Conservation (phyloP, 306 rosid genomes). For the Mimosa bimucronata region DNA sequence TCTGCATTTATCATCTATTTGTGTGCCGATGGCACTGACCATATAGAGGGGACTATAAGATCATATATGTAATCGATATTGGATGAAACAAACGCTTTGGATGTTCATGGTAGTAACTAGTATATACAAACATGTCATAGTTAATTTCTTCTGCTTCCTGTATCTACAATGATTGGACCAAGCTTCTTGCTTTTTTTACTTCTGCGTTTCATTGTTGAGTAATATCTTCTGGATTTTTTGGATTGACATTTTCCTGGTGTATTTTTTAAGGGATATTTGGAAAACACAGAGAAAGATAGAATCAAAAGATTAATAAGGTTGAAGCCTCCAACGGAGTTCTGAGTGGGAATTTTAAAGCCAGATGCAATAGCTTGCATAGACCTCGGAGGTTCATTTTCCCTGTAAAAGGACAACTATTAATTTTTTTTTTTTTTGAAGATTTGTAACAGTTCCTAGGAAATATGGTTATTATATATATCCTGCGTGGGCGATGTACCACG, state of each 20-base stretch:
- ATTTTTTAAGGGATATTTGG: conserved; percentile 76
- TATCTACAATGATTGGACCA: conserved; percentile 4
- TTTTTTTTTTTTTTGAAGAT: neutral
- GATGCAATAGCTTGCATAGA: neutral
- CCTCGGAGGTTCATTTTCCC: neutral
- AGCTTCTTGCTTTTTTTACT: conserved; percentile 6
- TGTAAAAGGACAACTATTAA: neutral
- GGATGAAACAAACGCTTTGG: conserved; percentile 29
- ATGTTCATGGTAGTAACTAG: conserved; percentile 18
- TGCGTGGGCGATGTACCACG: neutral
- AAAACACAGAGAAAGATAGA: conserved; percentile 88
- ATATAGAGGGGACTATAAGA: neutral
- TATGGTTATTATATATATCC: conserved; percentile 14
- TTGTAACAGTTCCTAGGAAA: conserved; percentile 17
- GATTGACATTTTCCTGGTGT: conserved; percentile 33
- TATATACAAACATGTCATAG: neutral
- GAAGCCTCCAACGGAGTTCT: conserved; percentile 87
- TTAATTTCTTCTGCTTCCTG: neutral
- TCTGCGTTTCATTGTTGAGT: neutral
- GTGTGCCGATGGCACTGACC: conserved; percentile 14
- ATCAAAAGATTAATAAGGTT: conserved; percentile 86
- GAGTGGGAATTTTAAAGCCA: conserved; percentile 36
- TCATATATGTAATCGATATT: conserved; percentile 19
- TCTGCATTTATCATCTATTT: neutral
- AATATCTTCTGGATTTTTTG: conserved; percentile 31